Base-by-base conservation (phyloP, 1,284 basidiomycete genomes). In the Chondrostereum purpureum region DNA sequence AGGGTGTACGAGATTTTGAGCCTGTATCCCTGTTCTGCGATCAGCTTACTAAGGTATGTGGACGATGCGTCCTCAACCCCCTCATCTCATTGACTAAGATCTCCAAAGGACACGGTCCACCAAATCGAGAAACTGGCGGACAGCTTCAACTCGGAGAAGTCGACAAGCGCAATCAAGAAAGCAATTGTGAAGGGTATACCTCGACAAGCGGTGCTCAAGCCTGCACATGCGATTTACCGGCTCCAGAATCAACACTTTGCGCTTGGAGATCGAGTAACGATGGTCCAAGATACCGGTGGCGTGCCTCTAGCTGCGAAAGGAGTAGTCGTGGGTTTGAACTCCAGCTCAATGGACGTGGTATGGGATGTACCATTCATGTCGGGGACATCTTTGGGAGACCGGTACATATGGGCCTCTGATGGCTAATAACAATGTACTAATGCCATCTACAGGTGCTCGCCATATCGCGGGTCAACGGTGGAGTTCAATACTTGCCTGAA, bases 361-460 rank as follows among this genome's bases (percentile, higher is more conserved):
- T 99, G 96, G 85, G 96, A 99, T 62, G 82, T 87, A 16, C 78
- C 92, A 0, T 99, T 98, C 69, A 89, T 99, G 76, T 84, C 92
- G 23, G 95, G 96, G 8, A 77, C 80, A 2, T 96, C 88, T 0
- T 70, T 99, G 3, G 80, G 80, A n/a, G 89, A 90, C 53, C 72
- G 90, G 87, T 91, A 55, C 49, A 71, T 60, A 20, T 8, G 37
- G 14, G 13, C 39, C 16, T 44, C 5, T 14, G 39, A 37, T 37
- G 13, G 8, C 18, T 13, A 4, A 20, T 5, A 4, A 21, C 4
- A 19, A 20, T 13, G 3, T 20, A 4, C 39, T 21, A 17, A 37
- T 5, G 14, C 46, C 23, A 23, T 13, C 18, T 44, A 45, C 50
- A 90, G 90, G 50, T 95, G 93, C 64, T 92, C 92, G 0, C 77